These are phyloP conservation scores for Primulina huaijiensis DNA, from an alignment of 257 asterid species.

Conservation along the genomic window DNA sequence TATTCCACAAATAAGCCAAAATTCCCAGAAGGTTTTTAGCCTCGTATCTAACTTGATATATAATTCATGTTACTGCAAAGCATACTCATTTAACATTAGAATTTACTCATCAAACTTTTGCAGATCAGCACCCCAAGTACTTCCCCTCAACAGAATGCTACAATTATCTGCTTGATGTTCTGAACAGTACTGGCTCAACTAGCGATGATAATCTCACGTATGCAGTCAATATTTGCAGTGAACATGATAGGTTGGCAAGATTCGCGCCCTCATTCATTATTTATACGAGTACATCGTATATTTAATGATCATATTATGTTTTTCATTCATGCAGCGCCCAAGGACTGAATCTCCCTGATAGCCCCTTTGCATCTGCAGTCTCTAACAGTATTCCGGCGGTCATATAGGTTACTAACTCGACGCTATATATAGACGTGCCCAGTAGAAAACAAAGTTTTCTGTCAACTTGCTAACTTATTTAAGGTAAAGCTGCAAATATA, in stretches of 20 bases:
- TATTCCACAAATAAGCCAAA: slow-evolving; percentile 49
- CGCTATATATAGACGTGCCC: slow-evolving; percentile 31
- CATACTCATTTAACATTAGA: neutral
- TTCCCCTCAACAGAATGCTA: slow-evolving; percentile 46
- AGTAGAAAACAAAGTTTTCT: slow-evolving; percentile 28
- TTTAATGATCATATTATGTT: neutral
- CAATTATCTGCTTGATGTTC: slow-evolving; percentile 38
- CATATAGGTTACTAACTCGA: slow-evolving; percentile 35
- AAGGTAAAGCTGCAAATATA: slow-evolving; percentile 33
- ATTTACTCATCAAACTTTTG: slow-evolving; percentile 13
- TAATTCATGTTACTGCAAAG: neutral
- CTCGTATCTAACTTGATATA: neutral
- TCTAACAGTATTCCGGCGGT: slow-evolving; percentile 53
- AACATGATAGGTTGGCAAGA: slow-evolving; percentile 57
- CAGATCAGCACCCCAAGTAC: slow-evolving; percentile 38
- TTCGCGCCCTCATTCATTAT: neutral
- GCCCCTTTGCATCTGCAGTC: slow-evolving; percentile 56
- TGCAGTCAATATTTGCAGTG: slow-evolving; percentile 36
- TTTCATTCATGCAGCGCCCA: slow-evolving; percentile 39
- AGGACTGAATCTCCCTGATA: slow-evolving; percentile 65
- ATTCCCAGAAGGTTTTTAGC: slow-evolving; percentile 44
- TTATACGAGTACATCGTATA: neutral
- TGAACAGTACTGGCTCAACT: slow-evolving; percentile 36
- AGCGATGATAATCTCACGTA: slow-evolving; percentile 42
- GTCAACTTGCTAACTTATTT: slow-evolving; percentile 26